phyloP scores from a whole-genome alignment of 805 yeast genomes.

The Wickerhamiella siamensis region DNA sequence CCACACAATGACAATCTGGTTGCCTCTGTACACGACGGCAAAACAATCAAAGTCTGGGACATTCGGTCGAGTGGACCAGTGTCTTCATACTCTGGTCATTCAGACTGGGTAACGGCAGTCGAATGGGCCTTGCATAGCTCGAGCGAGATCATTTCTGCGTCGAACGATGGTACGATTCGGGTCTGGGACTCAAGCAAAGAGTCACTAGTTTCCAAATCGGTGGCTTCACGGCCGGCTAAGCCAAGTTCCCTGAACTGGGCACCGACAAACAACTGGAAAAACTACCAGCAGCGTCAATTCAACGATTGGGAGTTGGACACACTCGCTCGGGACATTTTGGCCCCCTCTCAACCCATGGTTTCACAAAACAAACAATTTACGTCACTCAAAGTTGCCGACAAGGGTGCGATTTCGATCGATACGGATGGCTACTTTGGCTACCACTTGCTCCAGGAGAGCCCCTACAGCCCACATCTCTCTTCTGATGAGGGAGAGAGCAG shows the following conservation, averaged over 20 bases:
- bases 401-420: conserved; percentile 21
- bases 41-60: conserved; percentile 59
- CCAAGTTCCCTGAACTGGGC: conserved; percentile 5
- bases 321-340: conserved; percentile 15
- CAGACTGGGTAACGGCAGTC: conserved; percentile 38
- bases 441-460: conserved; percentile 16
- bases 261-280: conserved; percentile 15
- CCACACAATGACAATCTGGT: conserved; percentile 42
- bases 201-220: background rate
- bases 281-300: conserved; percentile 18
- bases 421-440: conserved; percentile 23
- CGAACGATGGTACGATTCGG: conserved; percentile 51
- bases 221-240: background rate
- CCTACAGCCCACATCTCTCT: conserved; percentile 2
- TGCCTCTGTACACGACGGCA: conserved; percentile 44
- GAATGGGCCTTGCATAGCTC: conserved; percentile 39
- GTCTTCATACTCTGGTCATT: conserved; percentile 41
- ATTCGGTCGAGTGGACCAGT: conserved; percentile 43
- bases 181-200: conserved; percentile 40
- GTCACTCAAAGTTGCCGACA: conserved; percentile 14
- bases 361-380: conserved; percentile 20
- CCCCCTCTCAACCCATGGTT: conserved; percentile 14
- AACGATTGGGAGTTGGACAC: conserved; percentile 12
- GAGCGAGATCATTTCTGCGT: conserved; percentile 41
- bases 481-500: conserved; percentile 6